phyloP scores from a whole-genome alignment of 2,329 filamentous ascomycete species.

The Trichoderma breve region DNA sequence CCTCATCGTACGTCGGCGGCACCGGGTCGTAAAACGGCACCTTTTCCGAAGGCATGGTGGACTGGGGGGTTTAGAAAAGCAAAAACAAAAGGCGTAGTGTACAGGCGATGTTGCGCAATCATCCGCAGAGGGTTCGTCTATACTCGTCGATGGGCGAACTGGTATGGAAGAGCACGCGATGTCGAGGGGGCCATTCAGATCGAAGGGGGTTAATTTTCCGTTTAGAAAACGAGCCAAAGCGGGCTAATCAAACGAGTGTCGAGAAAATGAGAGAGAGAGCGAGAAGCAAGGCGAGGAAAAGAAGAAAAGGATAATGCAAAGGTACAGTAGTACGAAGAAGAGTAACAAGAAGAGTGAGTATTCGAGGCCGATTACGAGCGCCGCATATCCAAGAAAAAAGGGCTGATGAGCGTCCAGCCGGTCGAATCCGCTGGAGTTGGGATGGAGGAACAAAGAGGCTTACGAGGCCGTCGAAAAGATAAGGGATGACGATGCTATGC shows the following conservation, averaged over 20 bases:
- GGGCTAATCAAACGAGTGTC: constrained; percentile 16
- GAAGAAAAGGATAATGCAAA: not conserved
- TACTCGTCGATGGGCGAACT: not conserved
- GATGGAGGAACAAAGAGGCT: constrained; percentile 6
- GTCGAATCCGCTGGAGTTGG: not conserved
- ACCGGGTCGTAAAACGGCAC: constrained; percentile 44
- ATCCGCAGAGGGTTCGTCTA: constrained; percentile 8
- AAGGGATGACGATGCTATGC: constrained; percentile 18
- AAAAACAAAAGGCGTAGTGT: not conserved
- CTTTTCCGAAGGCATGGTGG: constrained; percentile 39
- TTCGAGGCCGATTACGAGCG: not conserved
- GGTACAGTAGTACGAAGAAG: not conserved
- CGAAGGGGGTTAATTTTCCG: not conserved
- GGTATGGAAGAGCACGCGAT: constrained; percentile 8
- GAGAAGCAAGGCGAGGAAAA: not conserved
- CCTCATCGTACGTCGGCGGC: constrained; percentile 45
- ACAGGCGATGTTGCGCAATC: not conserved
- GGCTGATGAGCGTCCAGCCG: not conserved
- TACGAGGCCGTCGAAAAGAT: constrained; percentile 11
- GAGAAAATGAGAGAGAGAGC: not conserved
- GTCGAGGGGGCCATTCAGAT: constrained; percentile 19
- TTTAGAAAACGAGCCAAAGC: not conserved
- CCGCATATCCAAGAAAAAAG: constrained; percentile 1
- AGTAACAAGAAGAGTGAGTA: not conserved
- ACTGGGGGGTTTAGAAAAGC: not conserved